phyloP scores from a whole-genome alignment of 371 early-diverging fungal genomes.

The Thermomucor indicae-seudaticae region DNA sequence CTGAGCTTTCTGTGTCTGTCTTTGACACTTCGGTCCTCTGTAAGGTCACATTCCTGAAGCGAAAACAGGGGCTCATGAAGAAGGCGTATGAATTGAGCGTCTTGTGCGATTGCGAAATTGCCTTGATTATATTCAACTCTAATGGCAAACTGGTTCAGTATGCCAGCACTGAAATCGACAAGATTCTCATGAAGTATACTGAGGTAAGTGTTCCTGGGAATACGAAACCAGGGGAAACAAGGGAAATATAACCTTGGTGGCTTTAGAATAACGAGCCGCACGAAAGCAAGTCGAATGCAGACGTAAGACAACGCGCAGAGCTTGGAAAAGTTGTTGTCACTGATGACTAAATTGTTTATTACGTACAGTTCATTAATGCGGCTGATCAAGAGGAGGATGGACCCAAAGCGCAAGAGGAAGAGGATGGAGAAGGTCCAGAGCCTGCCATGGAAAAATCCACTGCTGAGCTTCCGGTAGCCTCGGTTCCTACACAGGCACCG shows the following conservation, averaged over 20 bases:
- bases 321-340: no score
- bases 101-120: constrained; percentile 96
- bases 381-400: constrained; percentile 10
- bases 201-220: no score
- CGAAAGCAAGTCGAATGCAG: constrained; percentile 40
- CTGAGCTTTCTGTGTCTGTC: neutral
- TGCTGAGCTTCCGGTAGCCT: constrained; percentile 14
- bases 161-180: constrained; percentile 88
- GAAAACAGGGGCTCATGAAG: constrained; percentile 98
- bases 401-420: constrained; percentile 9
- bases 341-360: neutral
- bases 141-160: constrained; percentile 93
- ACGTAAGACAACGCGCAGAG: no score
- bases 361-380: constrained; percentile 11
- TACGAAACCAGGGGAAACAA: constrained; percentile 1
- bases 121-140: constrained; percentile 88
- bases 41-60: constrained; percentile 92
- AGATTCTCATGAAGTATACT: constrained; percentile 88
- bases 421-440: constrained; percentile 1
- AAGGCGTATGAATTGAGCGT: constrained; percentile 98
- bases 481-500: constrained; percentile 1
- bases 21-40: neutral
- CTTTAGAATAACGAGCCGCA: constrained; percentile 33
- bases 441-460: neutral
- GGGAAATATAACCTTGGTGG: neutral